phyloP scores from a whole-genome alignment of 2,329 filamentous ascomycete species.

The Aspergillus luchuensis region DNA sequence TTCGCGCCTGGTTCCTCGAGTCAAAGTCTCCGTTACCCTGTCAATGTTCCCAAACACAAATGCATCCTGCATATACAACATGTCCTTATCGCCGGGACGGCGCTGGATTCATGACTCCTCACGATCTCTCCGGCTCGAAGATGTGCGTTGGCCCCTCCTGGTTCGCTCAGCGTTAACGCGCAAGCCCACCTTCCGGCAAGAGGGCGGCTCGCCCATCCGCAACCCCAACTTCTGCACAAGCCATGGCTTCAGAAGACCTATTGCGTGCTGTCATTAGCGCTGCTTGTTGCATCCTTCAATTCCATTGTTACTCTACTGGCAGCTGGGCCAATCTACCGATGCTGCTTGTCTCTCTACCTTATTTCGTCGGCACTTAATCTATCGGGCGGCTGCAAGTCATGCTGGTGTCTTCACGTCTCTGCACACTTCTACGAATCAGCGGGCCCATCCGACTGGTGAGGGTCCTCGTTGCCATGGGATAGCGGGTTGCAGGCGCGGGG shows the following conservation, averaged over 20 bases:
- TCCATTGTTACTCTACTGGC: conserved; percentile 16
- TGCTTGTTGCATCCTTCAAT: conserved; percentile 13
- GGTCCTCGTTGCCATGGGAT: neutral
- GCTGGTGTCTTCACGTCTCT: conserved; percentile 3
- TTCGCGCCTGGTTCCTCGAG: neutral
- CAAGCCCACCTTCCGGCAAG: conserved; percentile 15
- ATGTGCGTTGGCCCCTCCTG: conserved; percentile 13
- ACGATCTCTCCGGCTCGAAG: conserved; percentile 3
- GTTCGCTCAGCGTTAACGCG: conserved; percentile 24
- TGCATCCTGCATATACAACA: neutral
- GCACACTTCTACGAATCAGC: conserved; percentile 3
- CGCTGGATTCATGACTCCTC: conserved; percentile 7
- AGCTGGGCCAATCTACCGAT: conserved; percentile 9
- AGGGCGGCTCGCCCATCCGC: conserved; percentile 20
- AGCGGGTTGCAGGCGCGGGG: neutral
- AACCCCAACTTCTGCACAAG: conserved; percentile 7
- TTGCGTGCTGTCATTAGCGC: conserved; percentile 5
- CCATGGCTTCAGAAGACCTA: neutral
- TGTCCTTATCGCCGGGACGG: conserved; percentile 1
- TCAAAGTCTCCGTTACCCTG: neutral
- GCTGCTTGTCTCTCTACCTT: conserved; percentile 12
- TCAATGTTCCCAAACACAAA: neutral
- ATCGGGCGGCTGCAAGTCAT: conserved; percentile 14
- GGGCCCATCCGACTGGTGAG: neutral
- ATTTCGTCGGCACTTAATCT: conserved; percentile 3